Evolutionary conservation across 1,284 basidiomycete genomes (phyloP), one percentile per base, ranked within the genome.

Genomic region (Trametes sp.): DNA sequence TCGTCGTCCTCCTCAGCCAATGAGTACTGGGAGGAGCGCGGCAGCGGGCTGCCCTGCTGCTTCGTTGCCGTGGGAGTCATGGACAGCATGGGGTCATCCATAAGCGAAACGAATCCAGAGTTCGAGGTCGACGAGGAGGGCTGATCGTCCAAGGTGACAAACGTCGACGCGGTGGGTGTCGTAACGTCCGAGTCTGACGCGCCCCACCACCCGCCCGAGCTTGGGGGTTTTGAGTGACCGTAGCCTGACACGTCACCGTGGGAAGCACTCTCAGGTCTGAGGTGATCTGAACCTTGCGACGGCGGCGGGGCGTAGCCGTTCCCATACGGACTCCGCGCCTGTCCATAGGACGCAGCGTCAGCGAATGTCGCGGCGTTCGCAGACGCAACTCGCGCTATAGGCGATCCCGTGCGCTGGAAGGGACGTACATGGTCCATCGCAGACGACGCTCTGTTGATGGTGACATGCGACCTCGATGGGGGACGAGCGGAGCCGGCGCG

Each of bases 61-160:
- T 60, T 67, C 6, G 49, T 51, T 7, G 63, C 63, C 1, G 67
- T 57, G 7, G 85, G 76, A 1, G 78, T 76, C 29, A 79, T 74
- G 28, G 81, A 77, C 41, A 85, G 80, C 13, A 82, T 77, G 56
- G 82, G 77, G 50, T 79, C 82, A 70, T 94, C 92, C 92, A 96
- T 95, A 9, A 94, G 81, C n/a, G 93, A 95, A 46, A 96, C 84
- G 69, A 97, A 94, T 3, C 89, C 90, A 24, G 86, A 85, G 6
- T 81, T 78, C 13, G 84, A 80, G 24, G 78, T 58, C 23, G 57
- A 54, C 21, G 65, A 64, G 10, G 67, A 70, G 1, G 77, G 74
- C 44, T 72, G 72, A 62, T 80, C 78, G 52, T 83, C 81, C 2
- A 85, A 78, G 52, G 80, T 81, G 71, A 84, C 76, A 74, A 93